phyloP scores from a whole-genome alignment of 805 yeast genomes.

The Hagleromyces aurorensis region DNA sequence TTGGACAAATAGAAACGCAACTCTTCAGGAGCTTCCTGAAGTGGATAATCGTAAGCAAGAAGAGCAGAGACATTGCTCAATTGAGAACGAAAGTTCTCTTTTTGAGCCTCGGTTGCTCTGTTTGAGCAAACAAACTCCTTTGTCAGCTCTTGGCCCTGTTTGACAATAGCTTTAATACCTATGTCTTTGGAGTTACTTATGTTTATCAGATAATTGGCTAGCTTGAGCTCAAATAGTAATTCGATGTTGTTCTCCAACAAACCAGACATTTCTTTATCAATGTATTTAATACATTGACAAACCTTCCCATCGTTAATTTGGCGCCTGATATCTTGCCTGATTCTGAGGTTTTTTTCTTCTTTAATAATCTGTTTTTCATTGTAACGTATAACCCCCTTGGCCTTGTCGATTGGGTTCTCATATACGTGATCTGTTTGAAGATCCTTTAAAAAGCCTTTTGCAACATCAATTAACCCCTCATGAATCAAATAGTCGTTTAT shows the following conservation, averaged over 20 bases:
- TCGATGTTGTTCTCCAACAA: conserved; percentile 18
- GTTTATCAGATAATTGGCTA: conserved; percentile 20
- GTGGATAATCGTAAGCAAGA: conserved; percentile 46
- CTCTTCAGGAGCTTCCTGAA: conserved; percentile 31
- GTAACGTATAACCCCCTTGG: conserved; percentile 19
- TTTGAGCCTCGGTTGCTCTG: conserved; percentile 13
- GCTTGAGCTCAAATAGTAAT: conserved; percentile 23
- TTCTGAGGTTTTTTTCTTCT: conserved; percentile 32
- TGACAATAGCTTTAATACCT: conserved; percentile 14
- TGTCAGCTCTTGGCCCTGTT: conserved; percentile 21
- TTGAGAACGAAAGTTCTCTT: conserved; percentile 31
- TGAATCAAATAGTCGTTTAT: conserved; percentile 44
- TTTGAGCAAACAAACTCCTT: conserved; percentile 17
- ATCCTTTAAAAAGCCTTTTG: conserved; percentile 44
- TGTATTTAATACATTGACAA: conserved; percentile 34
- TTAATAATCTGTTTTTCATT: conserved; percentile 26
- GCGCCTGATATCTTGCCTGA: conserved; percentile 40
- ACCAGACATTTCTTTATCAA: conserved; percentile 27
- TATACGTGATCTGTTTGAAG: conserved; percentile 26
- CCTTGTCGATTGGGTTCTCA: conserved; percentile 11
- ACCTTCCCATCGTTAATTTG: conserved; percentile 39
- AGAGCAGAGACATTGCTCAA: conserved; percentile 43
- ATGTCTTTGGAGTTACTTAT: conserved; percentile 11
- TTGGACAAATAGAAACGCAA: conserved; percentile 17
- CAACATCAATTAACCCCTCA: conserved; percentile 49